Percentiles rank a stretch among this genome's conserved stretches.
Evolutionary conservation across 2,329 filamentous ascomycete genomes (phyloP).

Genomic region (Chaetomiaceae sp.): DNA sequence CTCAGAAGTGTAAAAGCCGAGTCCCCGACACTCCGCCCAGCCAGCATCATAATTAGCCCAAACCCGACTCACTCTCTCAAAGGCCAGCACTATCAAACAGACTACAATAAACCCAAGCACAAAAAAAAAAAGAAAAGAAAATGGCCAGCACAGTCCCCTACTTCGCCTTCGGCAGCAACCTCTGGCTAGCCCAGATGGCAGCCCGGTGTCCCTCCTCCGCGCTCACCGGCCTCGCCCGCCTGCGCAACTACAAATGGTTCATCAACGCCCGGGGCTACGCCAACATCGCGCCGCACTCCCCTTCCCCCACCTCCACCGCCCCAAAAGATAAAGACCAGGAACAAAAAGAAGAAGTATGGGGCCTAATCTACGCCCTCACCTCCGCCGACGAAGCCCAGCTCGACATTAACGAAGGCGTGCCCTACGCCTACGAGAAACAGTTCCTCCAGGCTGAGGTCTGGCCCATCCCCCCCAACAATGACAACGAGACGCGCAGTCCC

Average conservation of each 20-base stretch:
- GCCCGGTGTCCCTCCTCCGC: constrained; percentile 54
- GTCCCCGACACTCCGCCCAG: too few species aligned
- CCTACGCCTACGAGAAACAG: constrained; percentile 56
- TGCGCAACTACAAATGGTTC: constrained; percentile 57
- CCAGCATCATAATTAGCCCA: too few species aligned
- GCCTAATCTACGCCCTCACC: constrained; percentile 51
- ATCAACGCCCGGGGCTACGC: constrained; percentile 65
- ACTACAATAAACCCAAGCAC: background rate
- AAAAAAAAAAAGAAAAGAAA: too few species aligned
- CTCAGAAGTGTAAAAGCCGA: too few species aligned
- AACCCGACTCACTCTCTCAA: too few species aligned
- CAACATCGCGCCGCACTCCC: constrained; percentile 47
- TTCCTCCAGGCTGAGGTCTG: constrained; percentile 38
- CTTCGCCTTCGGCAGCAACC: constrained; percentile 68
- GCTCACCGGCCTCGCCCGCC: constrained; percentile 52
- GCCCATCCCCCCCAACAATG: too few species aligned
- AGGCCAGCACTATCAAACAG: too few species aligned
- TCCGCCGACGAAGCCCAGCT: constrained; percentile 46
- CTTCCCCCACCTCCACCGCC: background rate
- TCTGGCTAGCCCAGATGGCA: constrained; percentile 61
- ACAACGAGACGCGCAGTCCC: too few species aligned
- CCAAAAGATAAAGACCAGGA: background rate
- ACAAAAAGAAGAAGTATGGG: constrained; percentile 44
- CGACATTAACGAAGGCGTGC: constrained; percentile 59
- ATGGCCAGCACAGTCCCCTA: constrained; percentile 42